Conservation (phyloP, 768 basidiomycete genomes). For the Suillus placidus region DNA sequence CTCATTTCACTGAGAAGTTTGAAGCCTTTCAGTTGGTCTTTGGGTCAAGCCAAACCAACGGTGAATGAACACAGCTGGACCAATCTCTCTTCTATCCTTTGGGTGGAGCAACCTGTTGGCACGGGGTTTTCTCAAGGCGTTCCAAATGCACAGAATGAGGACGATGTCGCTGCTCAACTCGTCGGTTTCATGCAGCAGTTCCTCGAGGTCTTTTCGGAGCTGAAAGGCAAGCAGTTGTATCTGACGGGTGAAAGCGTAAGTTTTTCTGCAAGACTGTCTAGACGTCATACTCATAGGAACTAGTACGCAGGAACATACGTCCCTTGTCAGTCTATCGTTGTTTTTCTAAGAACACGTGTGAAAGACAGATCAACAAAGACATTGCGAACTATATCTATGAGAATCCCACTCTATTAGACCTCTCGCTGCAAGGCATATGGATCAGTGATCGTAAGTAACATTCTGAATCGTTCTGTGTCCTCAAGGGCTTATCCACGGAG, state of each 20-base stretch:
- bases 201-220: slow-evolving; percentile 69
- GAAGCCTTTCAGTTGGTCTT: slow-evolving; percentile 70
- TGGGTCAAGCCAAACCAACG: slow-evolving; percentile 64
- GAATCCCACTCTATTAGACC: slow-evolving; percentile 51
- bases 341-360: neutral
- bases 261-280: neutral
- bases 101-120: slow-evolving; percentile 80
- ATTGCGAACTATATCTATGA: slow-evolving; percentile 76
- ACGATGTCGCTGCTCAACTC: slow-evolving; percentile 57
- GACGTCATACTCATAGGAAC: neutral
- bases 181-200: slow-evolving; percentile 73
- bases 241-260: slow-evolving; percentile 76
- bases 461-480: neutral
- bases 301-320: slow-evolving; percentile 78
- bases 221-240: slow-evolving; percentile 74
- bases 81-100: slow-evolving; percentile 73
- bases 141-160: slow-evolving; percentile 61
- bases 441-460: slow-evolving; percentile 63
- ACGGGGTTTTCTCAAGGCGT: slow-evolving; percentile 76
- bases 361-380: slow-evolving; percentile 41
- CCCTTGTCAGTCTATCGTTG: slow-evolving; percentile 44
- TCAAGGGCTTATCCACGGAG: neutral
- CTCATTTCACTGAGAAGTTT: slow-evolving; percentile 13
- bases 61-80: slow-evolving; percentile 77
- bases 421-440: slow-evolving; percentile 72